phyloP scores from a whole-genome alignment of 306 rosid species.

The Dicorynia guianensis region DNA sequence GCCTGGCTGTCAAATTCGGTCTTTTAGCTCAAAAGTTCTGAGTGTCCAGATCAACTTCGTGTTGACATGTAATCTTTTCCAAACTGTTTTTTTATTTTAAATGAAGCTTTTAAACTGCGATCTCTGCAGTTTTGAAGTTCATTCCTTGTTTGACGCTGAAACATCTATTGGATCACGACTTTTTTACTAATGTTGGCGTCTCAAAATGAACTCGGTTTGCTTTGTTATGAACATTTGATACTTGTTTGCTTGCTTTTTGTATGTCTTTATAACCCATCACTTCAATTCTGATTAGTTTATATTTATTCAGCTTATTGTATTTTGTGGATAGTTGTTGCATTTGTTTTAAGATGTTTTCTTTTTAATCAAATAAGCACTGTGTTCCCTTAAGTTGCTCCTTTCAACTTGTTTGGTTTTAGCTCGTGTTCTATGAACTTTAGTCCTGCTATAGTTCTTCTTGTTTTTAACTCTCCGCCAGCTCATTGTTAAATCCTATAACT shows the following conservation, averaged over 20 bases:
- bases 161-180: conserved; percentile 14
- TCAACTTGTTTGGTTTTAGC: conserved; percentile 4
- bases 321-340: conserved; percentile 3
- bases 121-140: conserved; percentile 28
- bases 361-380: not conserved
- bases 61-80: conserved; percentile 49
- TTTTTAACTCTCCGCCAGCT: conserved; percentile 24
- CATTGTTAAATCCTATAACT: conserved; percentile 1
- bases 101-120: conserved; percentile 38
- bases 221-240: conserved; percentile 9
- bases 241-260: conserved; percentile 23
- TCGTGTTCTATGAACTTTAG: conserved; percentile 9
- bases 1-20: conserved; percentile 10
- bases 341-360: conserved; percentile 19
- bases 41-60: conserved; percentile 4
- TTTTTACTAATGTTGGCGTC: conserved; percentile 30
- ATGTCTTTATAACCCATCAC: not conserved
- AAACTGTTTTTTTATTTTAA: too few species aligned
- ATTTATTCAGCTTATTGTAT: not conserved
- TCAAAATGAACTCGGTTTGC: not conserved
- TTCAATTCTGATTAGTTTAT: conserved; percentile 24
- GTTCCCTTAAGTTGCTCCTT: conserved; percentile 26
- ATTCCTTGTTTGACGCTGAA: conserved; percentile 29
- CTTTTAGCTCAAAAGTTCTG: conserved; percentile 18
- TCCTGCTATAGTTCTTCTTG: conserved; percentile 26